Evolutionary conservation across 306 rosid genomes (phyloP), one percentile per base, ranked within the genome.

Genomic region (Casuarina equisetifolia): DNA sequence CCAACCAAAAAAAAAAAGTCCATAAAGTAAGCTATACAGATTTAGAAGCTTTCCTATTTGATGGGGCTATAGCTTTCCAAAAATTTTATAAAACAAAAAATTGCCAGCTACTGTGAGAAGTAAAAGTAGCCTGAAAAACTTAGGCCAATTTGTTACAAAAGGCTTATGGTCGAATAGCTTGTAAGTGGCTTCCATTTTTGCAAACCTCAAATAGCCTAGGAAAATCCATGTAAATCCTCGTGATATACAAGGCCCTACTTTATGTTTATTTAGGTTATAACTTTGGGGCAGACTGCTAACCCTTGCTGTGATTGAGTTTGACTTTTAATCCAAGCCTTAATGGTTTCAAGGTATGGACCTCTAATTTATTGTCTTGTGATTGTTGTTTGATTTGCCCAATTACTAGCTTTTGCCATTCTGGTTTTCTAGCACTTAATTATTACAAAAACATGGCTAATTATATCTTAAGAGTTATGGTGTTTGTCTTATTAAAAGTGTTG

Each of bases 391-490:
- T 44, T 25, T 2, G 43, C 57, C 32, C 13, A 64, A 69, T 71
- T 19, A 54, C 9, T 76, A 53, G 57, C 51, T 77, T 73, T 72
- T 35, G 73, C 71, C 68, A 43, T 74, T 78, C 53, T 72, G 75
- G 82, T 84, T 74, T 69, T 78, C 66, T 77, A 69, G 73, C 74
- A 77, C 80, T 75, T 76, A 54, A 70, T 52, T 79, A 66, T 38
- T 78, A 50, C 73, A 80, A 69, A 46, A 73, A 4, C 44, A 80
- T 66, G 77, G 53, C 82, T 75, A 57, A 11, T 7, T 73, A 19
- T 67, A 54, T 70, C 66, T 55, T 36, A 51, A 72, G 70, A 74
- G 57, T 69, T 64, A 17, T 59, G 81, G 44, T 80, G 5, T 66
- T 67, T 45, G 63, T 73, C 66, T 71, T 83, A 66, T 70, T 45